Evolutionary conservation across 805 yeast genomes (phyloP).

Genomic region (Grigorovia jiainica): DNA sequence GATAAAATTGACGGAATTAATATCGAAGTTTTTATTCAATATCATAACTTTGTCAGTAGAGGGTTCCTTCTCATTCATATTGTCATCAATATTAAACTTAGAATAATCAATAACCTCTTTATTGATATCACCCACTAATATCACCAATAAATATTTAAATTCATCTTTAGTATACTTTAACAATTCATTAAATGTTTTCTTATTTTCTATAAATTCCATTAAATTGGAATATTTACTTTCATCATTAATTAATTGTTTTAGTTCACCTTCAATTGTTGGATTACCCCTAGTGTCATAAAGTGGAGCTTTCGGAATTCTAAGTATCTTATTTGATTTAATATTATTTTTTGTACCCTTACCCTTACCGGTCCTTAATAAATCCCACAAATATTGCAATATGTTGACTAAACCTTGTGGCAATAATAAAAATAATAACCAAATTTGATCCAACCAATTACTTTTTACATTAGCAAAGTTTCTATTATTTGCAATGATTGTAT

Average conservation of each 20-base stretch:
- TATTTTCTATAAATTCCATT: constrained; percentile 3
- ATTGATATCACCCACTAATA: constrained; percentile 36
- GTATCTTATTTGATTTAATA: constrained; percentile 5
- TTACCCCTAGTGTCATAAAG: constrained; percentile 9
- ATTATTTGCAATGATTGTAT: not conserved
- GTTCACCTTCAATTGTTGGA: constrained; percentile 3
- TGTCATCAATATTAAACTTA: not conserved
- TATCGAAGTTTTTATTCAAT: constrained; percentile 10
- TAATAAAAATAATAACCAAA: constrained; percentile 37
- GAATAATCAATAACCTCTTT: constrained; percentile 1
- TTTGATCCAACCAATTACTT: constrained; percentile 1
- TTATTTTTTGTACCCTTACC: constrained; percentile 2
- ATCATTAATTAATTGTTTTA: constrained; percentile 8
- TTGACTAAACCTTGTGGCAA: constrained; percentile 40
- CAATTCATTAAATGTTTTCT: constrained; percentile 35
- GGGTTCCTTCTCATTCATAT: not conserved
- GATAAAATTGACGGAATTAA: constrained; percentile 33
- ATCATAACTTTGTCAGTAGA: too few relatives aligned
- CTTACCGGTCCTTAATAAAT: not conserved
- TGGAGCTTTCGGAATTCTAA: constrained; percentile 17
- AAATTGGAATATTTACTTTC: constrained; percentile 6
- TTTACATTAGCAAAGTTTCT: too few relatives aligned
- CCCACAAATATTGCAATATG: constrained; percentile 12
- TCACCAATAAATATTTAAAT: constrained; percentile 43
- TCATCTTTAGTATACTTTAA: constrained; percentile 31